These are phyloP conservation scores for Plasmodium knowlesi DNA, from an alignment of 169 alveolate genomes.

Conservation along the genomic window DNA sequence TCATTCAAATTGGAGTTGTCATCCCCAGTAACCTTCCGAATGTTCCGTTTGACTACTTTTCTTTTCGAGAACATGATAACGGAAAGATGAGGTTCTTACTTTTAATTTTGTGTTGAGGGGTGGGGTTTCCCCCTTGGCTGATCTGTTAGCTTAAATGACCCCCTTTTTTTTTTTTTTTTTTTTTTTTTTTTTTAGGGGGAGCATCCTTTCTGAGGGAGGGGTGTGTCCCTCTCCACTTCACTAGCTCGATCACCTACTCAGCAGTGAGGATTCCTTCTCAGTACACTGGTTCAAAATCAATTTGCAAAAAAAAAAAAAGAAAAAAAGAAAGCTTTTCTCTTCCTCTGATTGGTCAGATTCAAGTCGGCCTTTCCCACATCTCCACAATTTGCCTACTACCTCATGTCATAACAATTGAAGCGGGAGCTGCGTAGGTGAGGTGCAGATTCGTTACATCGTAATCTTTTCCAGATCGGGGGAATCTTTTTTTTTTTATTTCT, in stretches of 20 bases:
- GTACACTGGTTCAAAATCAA: background rate
- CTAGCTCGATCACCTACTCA: background rate
- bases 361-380: background rate
- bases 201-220: background rate
- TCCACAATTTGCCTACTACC: background rate
- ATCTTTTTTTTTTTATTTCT: too few relatives aligned
- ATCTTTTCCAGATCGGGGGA: background rate
- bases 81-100: background rate
- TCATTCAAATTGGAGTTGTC: background rate
- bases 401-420: background rate
- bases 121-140: background rate
- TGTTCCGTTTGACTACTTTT: constrained; percentile 45
- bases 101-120: background rate
- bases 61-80: constrained; percentile 63
- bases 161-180: background rate
- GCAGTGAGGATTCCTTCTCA: background rate
- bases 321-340: background rate
- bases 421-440: background rate
- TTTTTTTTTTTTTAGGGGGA: too few relatives aligned
- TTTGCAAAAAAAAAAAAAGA: background rate
- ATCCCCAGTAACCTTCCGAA: constrained; percentile 19
- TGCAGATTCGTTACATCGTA: background rate
- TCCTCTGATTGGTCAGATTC: background rate
- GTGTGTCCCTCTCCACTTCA: background rate
- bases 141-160: background rate